phyloP scores from a whole-genome alignment of 345 rosid species.

The Mallotus nudiflorus region DNA sequence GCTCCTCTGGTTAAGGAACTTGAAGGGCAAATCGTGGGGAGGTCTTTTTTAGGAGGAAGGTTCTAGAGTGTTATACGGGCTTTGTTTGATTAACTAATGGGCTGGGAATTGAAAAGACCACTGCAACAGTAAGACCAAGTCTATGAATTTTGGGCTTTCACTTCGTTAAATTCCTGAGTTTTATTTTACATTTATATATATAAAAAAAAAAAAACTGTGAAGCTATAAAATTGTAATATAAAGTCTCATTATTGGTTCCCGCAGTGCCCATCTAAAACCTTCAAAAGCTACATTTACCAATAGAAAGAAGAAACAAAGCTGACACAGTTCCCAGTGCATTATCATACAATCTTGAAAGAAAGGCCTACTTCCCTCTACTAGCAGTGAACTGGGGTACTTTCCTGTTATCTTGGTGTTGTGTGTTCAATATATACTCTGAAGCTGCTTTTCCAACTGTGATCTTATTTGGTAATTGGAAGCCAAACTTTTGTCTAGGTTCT shows the following conservation, averaged over 20 bases:
- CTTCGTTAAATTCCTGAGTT: no score
- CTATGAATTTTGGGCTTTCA: no score
- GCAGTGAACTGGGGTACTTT: neutral
- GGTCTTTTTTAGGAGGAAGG: neutral
- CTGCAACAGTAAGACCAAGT: no score
- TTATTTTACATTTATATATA: no score
- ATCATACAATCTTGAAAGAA: no score
- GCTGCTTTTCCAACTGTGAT: constrained; percentile 38
- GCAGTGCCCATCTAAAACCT: neutral
- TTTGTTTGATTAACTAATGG: no score
- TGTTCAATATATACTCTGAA: constrained; percentile 12
- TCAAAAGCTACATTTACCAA: neutral
- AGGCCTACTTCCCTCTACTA: neutral
- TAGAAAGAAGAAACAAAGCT: no score
- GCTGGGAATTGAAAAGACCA: no score
- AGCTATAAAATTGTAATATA: no score
- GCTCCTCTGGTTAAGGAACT: neutral
- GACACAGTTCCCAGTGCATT: no score
- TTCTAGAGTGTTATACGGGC: constrained; percentile 13
- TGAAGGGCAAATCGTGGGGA: neutral
- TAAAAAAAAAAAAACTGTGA: no score
- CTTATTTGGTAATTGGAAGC: constrained; percentile 31
- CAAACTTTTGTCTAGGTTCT: constrained; percentile 26
- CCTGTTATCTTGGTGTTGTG: constrained; percentile 12
- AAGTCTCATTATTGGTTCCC: no score